Evolutionary conservation across 257 asterid genomes (phyloP), one percentile per base, ranked within the genome.

Genomic region (Nicotiana paniculata): DNA sequence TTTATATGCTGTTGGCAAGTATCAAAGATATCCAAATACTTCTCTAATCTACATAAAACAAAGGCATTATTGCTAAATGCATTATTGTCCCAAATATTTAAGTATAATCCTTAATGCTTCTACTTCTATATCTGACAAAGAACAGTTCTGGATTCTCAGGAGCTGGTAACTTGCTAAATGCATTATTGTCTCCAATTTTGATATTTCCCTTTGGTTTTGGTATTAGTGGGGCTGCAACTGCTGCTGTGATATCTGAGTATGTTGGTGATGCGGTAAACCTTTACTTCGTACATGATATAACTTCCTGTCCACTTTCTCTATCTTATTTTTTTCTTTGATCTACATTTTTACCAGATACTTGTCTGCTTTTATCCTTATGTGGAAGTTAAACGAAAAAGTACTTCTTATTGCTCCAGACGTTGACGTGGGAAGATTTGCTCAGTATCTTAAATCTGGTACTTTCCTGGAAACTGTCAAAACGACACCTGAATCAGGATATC

Each of bases 161-260:
- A 84, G 93, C 92, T 88, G 98, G 99, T 65, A 96, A 91, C 90
- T 80, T 93, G 82, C 88, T 96, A 21, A 96, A 96, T 89, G 95
- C 92, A 28, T 78, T 90, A 77, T 88, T 96, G 82, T 97, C 90
- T 83, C 93, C 95, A 67, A 84, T 96, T 85, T 87, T 96, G 83
- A 94, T 96, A 78, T 92, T 93, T 82, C 81, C 17, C 80, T 84
- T 88, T 81, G 92, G 91, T 86, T 86, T 94, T 82, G 99, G 99
- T 77, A 74, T 93, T 62, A 85, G 93, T 63, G 99, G 99, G 81
- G 98, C 99, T 81, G 98, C 99, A 66, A 88, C 89, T 89, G 92
- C 98, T 83, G 92, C 95, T 67, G 98, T 94, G 91, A 92, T 90
- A 84, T 94, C 98, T 88, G 99, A 96, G 99, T 94, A 96, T 82